Percentiles rank a stretch among this genome's conserved stretches.
Evolutionary conservation across 1,284 basidiomycete genomes (phyloP).

Genomic region (Trichosporon sp.): DNA sequence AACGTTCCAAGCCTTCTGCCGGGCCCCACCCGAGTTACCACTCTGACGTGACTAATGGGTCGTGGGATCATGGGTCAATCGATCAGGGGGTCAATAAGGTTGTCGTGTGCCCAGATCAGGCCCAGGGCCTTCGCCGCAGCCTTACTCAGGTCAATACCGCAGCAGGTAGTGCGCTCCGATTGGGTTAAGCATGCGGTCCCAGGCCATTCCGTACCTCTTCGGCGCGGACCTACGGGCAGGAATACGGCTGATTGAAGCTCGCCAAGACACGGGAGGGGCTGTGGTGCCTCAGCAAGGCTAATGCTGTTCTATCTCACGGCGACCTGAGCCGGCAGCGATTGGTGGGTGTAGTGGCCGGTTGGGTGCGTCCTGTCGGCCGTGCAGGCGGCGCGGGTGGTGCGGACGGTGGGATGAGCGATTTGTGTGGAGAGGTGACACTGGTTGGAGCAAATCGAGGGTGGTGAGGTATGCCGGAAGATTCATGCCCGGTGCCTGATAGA

Average conservation of each 20-base stretch:
- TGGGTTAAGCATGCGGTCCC: neutral
- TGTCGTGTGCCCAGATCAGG: neutral
- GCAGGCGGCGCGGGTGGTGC: neutral
- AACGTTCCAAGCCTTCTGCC: neutral
- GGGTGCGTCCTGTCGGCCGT: neutral
- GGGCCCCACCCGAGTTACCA: neutral
- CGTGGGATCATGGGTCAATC: neutral
- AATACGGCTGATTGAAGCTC: neutral
- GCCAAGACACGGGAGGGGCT: neutral
- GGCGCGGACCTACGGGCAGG: neutral
- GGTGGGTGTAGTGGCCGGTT: neutral
- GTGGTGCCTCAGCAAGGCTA: neutral
- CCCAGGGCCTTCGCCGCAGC: neutral
- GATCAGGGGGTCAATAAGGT: neutral
- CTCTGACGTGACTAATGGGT: neutral
- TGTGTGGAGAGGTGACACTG: neutral
- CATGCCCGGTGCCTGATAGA: constrained; percentile 5
- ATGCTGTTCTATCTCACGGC: neutral
- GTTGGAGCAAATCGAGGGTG: neutral
- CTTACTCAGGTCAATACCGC: too few relatives aligned
- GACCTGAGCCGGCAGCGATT: neutral
- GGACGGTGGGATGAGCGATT: neutral
- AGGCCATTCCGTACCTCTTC: neutral
- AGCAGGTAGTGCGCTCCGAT: neutral
- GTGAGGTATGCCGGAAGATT: neutral